Conservation (phyloP, 106 monocot species). For the Acanthochlamys bracteata region DNA sequence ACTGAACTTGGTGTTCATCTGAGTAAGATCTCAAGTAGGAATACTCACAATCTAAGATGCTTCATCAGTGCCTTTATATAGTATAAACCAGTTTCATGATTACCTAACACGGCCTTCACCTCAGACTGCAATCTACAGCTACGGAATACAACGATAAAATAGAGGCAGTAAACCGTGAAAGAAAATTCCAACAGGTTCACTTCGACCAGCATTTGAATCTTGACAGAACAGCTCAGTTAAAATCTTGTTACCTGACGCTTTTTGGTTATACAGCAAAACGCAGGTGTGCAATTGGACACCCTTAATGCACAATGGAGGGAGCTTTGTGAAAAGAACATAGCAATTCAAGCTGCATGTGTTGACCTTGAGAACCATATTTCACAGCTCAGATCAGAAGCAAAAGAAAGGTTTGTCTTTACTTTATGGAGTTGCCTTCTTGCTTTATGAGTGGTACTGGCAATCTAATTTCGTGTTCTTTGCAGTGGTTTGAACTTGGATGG, state of each 20-base stretch:
- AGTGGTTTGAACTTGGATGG: slow-evolving; percentile 42
- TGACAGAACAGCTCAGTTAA: too few species aligned
- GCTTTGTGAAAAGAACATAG: slow-evolving; percentile 84
- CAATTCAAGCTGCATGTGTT: slow-evolving; percentile 68
- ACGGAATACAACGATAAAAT: slow-evolving; percentile 66
- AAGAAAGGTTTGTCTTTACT: slow-evolving; percentile 27
- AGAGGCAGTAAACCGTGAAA: slow-evolving; percentile 79
- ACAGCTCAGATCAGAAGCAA: slow-evolving; percentile 57
- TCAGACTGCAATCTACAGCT: slow-evolving; percentile 72
- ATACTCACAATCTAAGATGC: too few species aligned
- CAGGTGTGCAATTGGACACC: slow-evolving; percentile 60
- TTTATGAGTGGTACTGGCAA: not conserved
- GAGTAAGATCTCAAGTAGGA: too few species aligned
- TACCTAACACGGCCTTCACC: not conserved
- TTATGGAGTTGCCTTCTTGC: not conserved
- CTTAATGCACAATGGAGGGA: slow-evolving; percentile 73
- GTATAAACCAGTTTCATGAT: not conserved
- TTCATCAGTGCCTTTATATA: not conserved
- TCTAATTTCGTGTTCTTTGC: slow-evolving; percentile 13
- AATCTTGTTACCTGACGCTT: not conserved
- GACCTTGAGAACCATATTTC: slow-evolving; percentile 52
- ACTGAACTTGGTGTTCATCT: too few species aligned
- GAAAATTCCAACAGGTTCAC: slow-evolving; percentile 86
- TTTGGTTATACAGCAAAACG: slow-evolving; percentile 58
- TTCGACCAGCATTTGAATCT: not conserved